Base-by-base conservation (phyloP, 2,329 filamentous ascomycete genomes). In the Aspergillus jensenii region DNA sequence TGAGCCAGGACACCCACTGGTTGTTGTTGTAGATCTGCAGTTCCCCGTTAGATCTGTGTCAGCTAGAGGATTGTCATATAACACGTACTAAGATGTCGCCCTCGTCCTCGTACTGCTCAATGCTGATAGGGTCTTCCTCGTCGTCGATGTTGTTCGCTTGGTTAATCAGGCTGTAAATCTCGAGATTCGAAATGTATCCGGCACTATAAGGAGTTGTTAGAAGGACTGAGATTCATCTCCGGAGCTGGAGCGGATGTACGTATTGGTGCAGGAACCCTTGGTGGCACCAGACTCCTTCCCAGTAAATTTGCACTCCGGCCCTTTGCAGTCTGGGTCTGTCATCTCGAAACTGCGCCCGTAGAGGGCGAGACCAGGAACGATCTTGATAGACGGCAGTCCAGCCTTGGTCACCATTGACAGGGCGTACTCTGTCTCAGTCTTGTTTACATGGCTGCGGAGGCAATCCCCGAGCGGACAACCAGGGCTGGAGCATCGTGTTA, bases 391-490 rank as follows among this genome's bases (percentile, higher is more conserved):
- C 3, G 47, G 47, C 6, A 56, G 15, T 4, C 35, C 44, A 6
- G 52, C 52, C 25, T 52, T 54, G 41, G 51, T 54, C 4, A 48
- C 75, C 73, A 40, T 62, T 2, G 70, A 62, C 3, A 79, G 62
- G 0, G 74, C 59, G 6, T 64, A 58, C 1, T 56, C 51, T 0
- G 70, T 76, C 52, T 78, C 74, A 0, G 75, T 78, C 40, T 67
- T 56, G 62, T 79, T 78, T 54, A 77, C 37, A 31, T 51, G 48
- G 15, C 35, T 41, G 21, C 48, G 23, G 21, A 78, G 67, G 43
- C 76, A 72, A 41, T 65, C 62, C 5, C 70, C 67, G 4, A n/a
- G 12, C 4, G 49, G 25, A 45, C 71, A 74, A 2, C 69, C 70
- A 23, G 52, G 52, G 21, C 33, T 39, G 9, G 4, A 9, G 3